Conservation (phyloP, 345 rosid species). For the Dipteronia sinensis region DNA sequence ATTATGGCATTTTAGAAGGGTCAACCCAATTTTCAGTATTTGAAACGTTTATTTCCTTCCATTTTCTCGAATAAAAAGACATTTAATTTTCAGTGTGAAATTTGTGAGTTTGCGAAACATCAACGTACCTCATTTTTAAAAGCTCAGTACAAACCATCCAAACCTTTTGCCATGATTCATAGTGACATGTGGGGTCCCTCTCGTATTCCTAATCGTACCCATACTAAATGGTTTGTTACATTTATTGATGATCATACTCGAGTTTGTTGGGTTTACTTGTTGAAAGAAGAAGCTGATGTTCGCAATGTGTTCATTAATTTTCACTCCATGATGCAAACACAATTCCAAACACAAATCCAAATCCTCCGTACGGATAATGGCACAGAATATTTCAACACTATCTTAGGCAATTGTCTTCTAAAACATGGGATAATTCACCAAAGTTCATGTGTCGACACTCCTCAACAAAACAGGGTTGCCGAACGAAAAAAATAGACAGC, state of each 20-base stretch:
- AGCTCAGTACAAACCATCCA: background rate
- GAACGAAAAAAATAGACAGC: too few relatives aligned
- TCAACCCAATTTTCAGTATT: too few relatives aligned
- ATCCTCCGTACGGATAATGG: background rate
- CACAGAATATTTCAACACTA: background rate
- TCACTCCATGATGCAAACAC: background rate
- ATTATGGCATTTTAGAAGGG: too few relatives aligned
- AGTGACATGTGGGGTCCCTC: background rate
- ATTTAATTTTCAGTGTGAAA: background rate
- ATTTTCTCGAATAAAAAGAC: too few relatives aligned
- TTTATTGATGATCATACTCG: background rate
- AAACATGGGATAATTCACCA: background rate
- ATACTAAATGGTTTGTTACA: background rate
- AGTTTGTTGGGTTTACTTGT: too few relatives aligned
- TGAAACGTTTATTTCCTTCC: too few relatives aligned
- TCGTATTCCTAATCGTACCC: background rate
- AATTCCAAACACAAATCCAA: background rate
- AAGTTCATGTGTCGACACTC: background rate
- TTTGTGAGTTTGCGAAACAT: background rate
- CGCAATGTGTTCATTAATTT: too few relatives aligned
- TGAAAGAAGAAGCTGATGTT: too few relatives aligned
- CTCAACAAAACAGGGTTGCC: too few relatives aligned
- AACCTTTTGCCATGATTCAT: background rate
- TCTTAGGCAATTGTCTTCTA: too few relatives aligned
- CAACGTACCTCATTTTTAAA: background rate